A percentile compares a stretch with the other conserved stretches of the same genome.
Evolutionary conservation across 2,329 filamentous ascomycete species (phyloP).

Genomic region (Penicillium sp.): DNA sequence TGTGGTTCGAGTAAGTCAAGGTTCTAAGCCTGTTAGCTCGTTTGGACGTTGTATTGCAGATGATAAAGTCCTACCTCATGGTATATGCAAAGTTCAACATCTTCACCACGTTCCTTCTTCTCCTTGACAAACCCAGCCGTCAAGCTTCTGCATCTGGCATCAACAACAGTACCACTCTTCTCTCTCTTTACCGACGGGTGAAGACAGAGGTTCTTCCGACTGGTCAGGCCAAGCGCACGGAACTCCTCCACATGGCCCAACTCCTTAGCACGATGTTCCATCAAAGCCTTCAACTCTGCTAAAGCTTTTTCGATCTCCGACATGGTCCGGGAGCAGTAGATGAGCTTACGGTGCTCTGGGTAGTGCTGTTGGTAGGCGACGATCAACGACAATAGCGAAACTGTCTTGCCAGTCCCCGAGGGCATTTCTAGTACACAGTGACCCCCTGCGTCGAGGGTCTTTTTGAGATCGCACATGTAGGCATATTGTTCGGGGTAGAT

Average conservation of each 20-base stretch:
- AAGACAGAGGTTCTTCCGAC: conserved; percentile 93
- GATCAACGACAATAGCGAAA: conserved; percentile 90
- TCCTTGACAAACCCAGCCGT: conserved; percentile 97
- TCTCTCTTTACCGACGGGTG: conserved; percentile 95
- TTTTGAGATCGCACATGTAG: conserved; percentile 82
- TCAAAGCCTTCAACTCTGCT: conserved; percentile 83
- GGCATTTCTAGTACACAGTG: conserved; percentile 99
- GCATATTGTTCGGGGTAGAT: conserved; percentile 74
- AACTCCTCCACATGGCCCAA: conserved; percentile 93
- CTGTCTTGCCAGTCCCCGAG: conserved; percentile 95
- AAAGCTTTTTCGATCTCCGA: conserved; percentile 98
- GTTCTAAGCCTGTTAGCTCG: conserved; percentile 58
- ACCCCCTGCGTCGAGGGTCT: conserved; percentile 86
- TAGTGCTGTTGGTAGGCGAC: conserved; percentile 95
- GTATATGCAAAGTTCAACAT: conserved; percentile 91
- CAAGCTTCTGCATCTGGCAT: conserved; percentile 90
- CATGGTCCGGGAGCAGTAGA: conserved; percentile 99
- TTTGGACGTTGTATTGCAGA: background rate
- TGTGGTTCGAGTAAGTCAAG: conserved; percentile 92
- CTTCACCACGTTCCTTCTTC: conserved; percentile 92
- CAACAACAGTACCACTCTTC: conserved; percentile 90
- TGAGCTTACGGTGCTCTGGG: conserved; percentile 89
- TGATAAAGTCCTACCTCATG: conserved; percentile 66
- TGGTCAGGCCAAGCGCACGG: conserved; percentile 84
- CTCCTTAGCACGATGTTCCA: conserved; percentile 89